Evolutionary conservation across 2,329 filamentous ascomycete species (phyloP).

Genomic region (Diaporthe batatas): DNA sequence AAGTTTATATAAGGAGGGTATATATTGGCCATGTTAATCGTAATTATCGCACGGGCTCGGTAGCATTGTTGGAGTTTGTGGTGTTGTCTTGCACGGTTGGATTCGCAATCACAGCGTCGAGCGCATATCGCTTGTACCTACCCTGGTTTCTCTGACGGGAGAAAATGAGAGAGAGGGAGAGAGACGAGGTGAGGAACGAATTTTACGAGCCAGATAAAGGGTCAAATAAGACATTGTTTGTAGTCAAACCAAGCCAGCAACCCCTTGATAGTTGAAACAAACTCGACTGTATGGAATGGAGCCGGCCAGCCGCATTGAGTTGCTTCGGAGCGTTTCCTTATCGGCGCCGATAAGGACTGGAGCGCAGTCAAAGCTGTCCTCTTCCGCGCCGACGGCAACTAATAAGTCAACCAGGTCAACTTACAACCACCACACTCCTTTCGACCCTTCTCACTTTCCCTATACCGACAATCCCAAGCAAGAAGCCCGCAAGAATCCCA

Average conservation of each 20-base stretch:
- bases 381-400: slow-evolving; percentile 1
- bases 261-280: not conserved
- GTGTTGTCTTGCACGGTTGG: not conserved
- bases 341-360: slow-evolving; percentile 35
- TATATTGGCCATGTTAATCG: slow-evolving; percentile 21
- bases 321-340: slow-evolving; percentile 5
- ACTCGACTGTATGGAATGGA: not conserved
- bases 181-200: slow-evolving; percentile 10
- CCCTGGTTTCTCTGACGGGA: not conserved
- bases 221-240: not conserved
- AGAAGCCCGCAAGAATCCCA: no score
- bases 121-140: not conserved
- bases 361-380: slow-evolving; percentile 36
- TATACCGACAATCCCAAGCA: not conserved
- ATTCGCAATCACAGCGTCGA: not conserved
- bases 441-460: not conserved
- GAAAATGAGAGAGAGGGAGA: not conserved
- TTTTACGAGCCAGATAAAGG: slow-evolving; percentile 3
- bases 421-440: slow-evolving; percentile 6
- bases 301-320: not conserved
- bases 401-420: not conserved
- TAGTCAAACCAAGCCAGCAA: not conserved
- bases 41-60: slow-evolving; percentile 12
- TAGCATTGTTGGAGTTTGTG: not conserved
- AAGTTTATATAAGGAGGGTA: slow-evolving; percentile 10